Conservation (phyloP, 331 rosid genomes). For the Quercus phellos region DNA sequence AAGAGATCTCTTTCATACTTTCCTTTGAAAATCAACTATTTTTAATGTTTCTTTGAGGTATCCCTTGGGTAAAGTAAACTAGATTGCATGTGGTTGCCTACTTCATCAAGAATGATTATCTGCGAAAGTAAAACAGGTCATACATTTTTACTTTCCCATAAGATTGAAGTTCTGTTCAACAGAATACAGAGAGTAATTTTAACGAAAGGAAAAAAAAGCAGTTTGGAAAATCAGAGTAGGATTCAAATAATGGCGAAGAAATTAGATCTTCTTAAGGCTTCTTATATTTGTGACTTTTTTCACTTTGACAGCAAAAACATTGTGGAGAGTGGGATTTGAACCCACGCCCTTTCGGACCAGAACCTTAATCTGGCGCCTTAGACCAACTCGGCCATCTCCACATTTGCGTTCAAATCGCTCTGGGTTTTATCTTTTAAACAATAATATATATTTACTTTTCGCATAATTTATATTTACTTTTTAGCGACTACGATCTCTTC, state of each 20-base stretch:
- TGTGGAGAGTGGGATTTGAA: conserved; percentile 24
- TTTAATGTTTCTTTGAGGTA: not conserved
- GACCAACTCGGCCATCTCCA: conserved; percentile 99
- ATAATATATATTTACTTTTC: no score
- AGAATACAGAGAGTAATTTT: no score
- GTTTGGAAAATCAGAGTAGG: no score
- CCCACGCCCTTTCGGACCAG: conserved; percentile 86
- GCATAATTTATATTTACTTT: no score
- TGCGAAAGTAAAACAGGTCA: not conserved
- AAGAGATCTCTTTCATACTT: not conserved
- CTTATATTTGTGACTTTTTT: no score
- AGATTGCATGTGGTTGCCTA: no score
- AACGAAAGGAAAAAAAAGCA: no score
- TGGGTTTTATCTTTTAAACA: no score
- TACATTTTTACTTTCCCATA: not conserved
- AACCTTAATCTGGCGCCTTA: conserved; percentile 99
- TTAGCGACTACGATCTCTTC: no score
- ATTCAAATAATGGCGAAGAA: no score
- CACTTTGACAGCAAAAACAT: not conserved
- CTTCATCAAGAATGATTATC: not conserved
- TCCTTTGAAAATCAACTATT: not conserved
- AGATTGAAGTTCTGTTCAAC: not conserved
- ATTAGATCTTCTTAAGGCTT: no score
- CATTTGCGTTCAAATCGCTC: conserved; percentile 30
- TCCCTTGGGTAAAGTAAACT: not conserved